These are phyloP conservation scores for Suillus spraguei DNA, from an alignment of 768 basidiomycete species.

Conservation along the genomic window DNA sequence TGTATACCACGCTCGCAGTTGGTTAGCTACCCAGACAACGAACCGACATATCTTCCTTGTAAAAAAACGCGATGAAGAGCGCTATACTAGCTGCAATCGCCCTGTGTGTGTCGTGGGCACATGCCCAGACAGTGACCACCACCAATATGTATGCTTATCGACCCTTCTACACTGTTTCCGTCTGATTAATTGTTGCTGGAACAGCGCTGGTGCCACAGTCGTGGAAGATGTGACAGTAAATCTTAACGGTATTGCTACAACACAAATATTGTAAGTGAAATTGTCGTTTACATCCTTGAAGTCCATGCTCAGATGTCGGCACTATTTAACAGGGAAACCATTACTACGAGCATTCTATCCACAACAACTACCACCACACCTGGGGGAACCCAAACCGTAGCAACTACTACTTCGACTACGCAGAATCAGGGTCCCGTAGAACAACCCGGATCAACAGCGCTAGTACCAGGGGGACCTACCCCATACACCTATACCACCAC, in stretches of 20 bases:
- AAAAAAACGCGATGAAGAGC: slow-evolving; percentile 20
- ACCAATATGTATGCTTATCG: slow-evolving; percentile 46
- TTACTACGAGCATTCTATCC: slow-evolving; percentile 20
- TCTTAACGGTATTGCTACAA: slow-evolving; percentile 40
- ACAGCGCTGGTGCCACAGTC: slow-evolving; percentile 52
- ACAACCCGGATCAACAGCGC: slow-evolving; percentile 44
- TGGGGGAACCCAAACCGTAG: slow-evolving; percentile 9
- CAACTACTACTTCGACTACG: slow-evolving; percentile 20
- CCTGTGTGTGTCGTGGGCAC: slow-evolving; percentile 19
- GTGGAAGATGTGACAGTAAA: slow-evolving; percentile 50
- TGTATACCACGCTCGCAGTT: background rate
- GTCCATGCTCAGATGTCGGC: slow-evolving; percentile 14
- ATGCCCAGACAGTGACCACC: slow-evolving; percentile 52
- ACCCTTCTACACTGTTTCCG: background rate
- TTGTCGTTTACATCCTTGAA: background rate
- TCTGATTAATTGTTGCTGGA: slow-evolving; percentile 19
- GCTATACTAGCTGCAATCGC: slow-evolving; percentile 20
- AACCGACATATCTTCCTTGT: slow-evolving; percentile 12
- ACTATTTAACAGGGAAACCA: slow-evolving; percentile 14
- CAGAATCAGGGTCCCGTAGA: slow-evolving; percentile 56
- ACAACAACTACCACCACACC: slow-evolving; percentile 20
- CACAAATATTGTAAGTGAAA: slow-evolving; percentile 44
- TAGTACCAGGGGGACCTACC: slow-evolving; percentile 47
- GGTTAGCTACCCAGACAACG: slow-evolving; percentile 1
- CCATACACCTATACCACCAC: slow-evolving; percentile 54